Evolutionary conservation across 2,329 filamentous ascomycete genomes (phyloP), one percentile per base, ranked within the genome.

Genomic region (Huntiella savannae): DNA sequence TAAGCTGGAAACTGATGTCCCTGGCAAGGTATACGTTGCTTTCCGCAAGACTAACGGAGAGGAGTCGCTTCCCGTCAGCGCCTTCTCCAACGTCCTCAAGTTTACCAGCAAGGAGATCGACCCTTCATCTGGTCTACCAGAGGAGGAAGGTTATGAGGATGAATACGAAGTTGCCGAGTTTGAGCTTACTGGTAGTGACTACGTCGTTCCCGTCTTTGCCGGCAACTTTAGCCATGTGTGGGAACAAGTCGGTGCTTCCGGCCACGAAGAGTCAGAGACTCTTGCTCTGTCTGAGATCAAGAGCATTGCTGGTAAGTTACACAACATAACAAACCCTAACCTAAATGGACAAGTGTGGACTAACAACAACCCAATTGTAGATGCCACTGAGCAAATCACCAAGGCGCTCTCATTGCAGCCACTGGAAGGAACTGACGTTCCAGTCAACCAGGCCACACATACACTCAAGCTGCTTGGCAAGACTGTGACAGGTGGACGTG

Each of bases 81-180:
- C 76, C 37, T 93, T 98, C 63, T 85, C 83, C 53, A 98, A 96
- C 63, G 68, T 84, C 35, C 79, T 98, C 59, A 95, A 91, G 64
- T 98, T 98, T 61, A 95, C 86, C 13, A 91, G 81, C 68, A 96
- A 95, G 66, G 91, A 98, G 64, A 91, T 98, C 53, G 91, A 98
- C 56, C 91, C 91, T 4, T 82, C 82, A 19, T 94, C 84, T n/a
- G 76, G 77, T 53, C 86, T 95, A 63, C 83, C 88, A 1, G 91
- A 98, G 61, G 86, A 93, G 12, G 72, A 67, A 40, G 91, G 91
- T 40, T 96, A 96, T 61, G 88, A 96, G 45, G 91, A 98, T 57
- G 91, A 98, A 65, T 98, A 98, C 59, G 84, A 95, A 64, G 82
- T 96, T 50, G 85, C 91, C 51, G 86, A 95, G 59, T 77, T 96